Percentiles rank a stretch among this genome's conserved stretches.
Evolutionary conservation across 2,329 filamentous ascomycete genomes (phyloP).

Genomic region (Trichophyton mentagrophytes): DNA sequence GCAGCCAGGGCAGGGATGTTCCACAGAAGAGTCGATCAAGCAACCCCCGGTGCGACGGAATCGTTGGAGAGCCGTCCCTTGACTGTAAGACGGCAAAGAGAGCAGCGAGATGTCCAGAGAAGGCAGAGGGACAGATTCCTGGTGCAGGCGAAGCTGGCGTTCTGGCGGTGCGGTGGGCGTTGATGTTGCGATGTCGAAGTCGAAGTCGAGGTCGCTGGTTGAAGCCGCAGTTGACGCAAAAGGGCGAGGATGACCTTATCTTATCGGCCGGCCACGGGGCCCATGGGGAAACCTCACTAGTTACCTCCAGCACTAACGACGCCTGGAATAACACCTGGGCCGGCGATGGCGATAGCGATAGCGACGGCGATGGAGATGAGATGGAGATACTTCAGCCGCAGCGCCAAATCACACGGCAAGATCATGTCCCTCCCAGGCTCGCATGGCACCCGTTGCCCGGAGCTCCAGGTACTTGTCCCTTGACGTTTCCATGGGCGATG

Average conservation of each 20-base stretch:
- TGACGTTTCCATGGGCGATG: neutral
- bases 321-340: no score
- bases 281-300: neutral
- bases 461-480: neutral
- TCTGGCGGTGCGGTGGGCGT: no score
- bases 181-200: no score
- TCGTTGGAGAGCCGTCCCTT: neutral
- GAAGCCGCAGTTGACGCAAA: neutral
- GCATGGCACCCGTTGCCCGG: neutral
- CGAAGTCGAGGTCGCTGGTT: no score
- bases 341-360: no score
- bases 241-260: neutral
- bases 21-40: neutral
- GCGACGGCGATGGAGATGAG: no score
- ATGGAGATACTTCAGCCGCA: neutral
- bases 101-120: neutral
- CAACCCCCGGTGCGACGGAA: neutral
- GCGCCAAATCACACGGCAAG: neutral
- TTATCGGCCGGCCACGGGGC: conserved; percentile 2
- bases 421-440: neutral
- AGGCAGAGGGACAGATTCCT: neutral
- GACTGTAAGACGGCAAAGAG: neutral
- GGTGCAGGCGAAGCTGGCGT: neutral
- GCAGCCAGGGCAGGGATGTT: neutral
- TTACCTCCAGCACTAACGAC: no score